A percentile compares a stretch with the other conserved stretches of the same genome.
Evolutionary conservation across 164 flowering plant genomes (phyloP).

Genomic region (Kingdonia uniflora): DNA sequence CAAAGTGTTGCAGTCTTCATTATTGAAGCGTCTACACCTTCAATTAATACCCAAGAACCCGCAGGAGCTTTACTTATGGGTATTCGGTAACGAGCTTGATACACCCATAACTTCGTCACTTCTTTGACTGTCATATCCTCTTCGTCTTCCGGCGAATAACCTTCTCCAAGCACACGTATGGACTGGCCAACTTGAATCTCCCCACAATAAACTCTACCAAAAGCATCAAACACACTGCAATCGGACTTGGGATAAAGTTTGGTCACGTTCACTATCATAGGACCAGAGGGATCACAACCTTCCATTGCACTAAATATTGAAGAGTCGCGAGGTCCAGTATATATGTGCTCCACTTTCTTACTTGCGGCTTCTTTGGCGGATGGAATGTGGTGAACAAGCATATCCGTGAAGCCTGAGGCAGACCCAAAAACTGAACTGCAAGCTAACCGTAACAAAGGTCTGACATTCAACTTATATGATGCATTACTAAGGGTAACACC

Average conservation of each 20-base stretch:
- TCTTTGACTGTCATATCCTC: constrained; percentile 96
- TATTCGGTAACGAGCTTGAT: constrained; percentile 91
- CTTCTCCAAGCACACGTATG: constrained; percentile 90
- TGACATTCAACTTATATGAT: constrained; percentile 79
- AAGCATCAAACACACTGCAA: constrained; percentile 97
- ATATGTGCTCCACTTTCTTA: constrained; percentile 75
- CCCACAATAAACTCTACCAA: constrained; percentile 96
- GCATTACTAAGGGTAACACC: constrained; percentile 94
- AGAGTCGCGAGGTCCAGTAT: constrained; percentile 78
- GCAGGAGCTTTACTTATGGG: constrained; percentile 95
- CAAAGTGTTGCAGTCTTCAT: constrained; percentile 98
- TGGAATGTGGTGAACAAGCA: constrained; percentile 92
- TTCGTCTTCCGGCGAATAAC: constrained; percentile 98
- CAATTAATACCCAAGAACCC: constrained; percentile 98
- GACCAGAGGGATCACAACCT: constrained; percentile 82
- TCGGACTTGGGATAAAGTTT: constrained; percentile 96
- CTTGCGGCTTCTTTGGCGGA: constrained; percentile 82
- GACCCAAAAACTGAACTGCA: constrained; percentile 96
- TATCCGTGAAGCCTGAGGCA: constrained; percentile 96
- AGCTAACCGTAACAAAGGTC: constrained; percentile 88
- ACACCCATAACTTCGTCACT: constrained; percentile 93
- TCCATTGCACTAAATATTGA: constrained; percentile 58
- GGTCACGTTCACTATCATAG: constrained; percentile 89
- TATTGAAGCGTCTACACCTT: constrained; percentile 98
- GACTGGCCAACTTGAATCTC: constrained; percentile 86